phyloP scores from a whole-genome alignment of 352 stramenopile species.

The Pythium oligandrum region DNA sequence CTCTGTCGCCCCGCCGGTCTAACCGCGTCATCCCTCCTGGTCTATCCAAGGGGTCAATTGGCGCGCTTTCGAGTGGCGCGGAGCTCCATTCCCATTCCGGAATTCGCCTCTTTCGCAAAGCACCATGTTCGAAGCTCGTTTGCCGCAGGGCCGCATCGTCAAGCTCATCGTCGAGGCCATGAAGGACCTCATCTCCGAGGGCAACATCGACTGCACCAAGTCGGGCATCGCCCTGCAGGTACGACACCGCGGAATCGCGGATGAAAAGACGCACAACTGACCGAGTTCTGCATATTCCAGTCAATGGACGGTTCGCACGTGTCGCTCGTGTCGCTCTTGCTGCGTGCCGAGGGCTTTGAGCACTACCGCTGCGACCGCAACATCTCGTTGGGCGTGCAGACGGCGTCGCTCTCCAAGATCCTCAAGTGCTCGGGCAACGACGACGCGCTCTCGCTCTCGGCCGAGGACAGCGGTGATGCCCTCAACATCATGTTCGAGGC shows the following conservation, averaged over 20 bases:
- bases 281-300: constrained; percentile 29
- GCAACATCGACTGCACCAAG: constrained; percentile 96
- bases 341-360: constrained; percentile 94
- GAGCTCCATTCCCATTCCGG: too few relatives aligned
- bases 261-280: too few relatives aligned
- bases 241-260: too few relatives aligned
- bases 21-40: constrained; percentile 6
- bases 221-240: constrained; percentile 82
- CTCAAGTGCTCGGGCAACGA: constrained; percentile 99
- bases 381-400: constrained; percentile 97
- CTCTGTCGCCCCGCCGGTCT: constrained; percentile 10
- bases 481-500: constrained; percentile 99
- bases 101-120: neutral
- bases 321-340: constrained; percentile 93
- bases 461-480: constrained; percentile 95
- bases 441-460: constrained; percentile 97
- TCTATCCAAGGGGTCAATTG: constrained; percentile 9
- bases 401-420: constrained; percentile 98
- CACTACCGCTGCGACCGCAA: constrained; percentile 98
- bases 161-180: constrained; percentile 99
- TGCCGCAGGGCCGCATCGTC: constrained; percentile 95
- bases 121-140: constrained; percentile 98
- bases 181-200: constrained; percentile 99
- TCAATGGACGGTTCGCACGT: constrained; percentile 99
- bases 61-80: constrained; percentile 22